Evolutionary conservation across 345 rosid species (phyloP), one percentile per base, ranked within the genome.

Genomic region (Clausena lansium): DNA sequence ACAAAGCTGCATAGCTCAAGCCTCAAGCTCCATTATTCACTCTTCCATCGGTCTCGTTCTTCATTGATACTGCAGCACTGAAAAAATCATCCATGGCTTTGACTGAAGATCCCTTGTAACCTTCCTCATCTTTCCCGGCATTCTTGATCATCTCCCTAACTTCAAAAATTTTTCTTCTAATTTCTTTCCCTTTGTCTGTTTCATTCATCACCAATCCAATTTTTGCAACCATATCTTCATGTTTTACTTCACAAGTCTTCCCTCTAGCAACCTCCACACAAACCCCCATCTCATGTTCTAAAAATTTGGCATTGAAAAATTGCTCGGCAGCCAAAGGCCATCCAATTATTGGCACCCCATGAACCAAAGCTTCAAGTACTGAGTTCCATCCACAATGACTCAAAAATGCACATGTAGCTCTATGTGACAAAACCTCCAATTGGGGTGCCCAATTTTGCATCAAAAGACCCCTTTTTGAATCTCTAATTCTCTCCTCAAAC

Each of bases 141-240:
- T 73, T 78, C 60, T 77, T 70, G 35, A 89, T 82, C 55, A 87
- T 33, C 27, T 79, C 84, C 77, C 66, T 80, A 39, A 86, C 81
- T 24, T 86, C 85, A 0, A 36, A 4, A 73, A 90, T 91, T 78
- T 68, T 89, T 27, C 71, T 84, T 78, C 84, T 88, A 78, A 90
- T 86, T 66, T 79, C 84, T 80, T 35, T 70, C 62, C 93, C 91
- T 52, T 79, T 85, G 64, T 71, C 86, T 7, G 79, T 85, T 32
- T 86, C 88, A 33, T 78, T 83, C 96, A 81, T 89, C 72, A 84
- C 93, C 88, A 81, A 15, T 17, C 81, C 85, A 52, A 91, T 87
- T 80, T 86, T 90, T 5, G 55, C 68, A 71, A 66, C 84, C 35
- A 91, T 54, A 20, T 81, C 87, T 62, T 87, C 85, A 13, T 45